phyloP scores from a whole-genome alignment of 805 yeast species.

The Saturnispora saitoi region DNA sequence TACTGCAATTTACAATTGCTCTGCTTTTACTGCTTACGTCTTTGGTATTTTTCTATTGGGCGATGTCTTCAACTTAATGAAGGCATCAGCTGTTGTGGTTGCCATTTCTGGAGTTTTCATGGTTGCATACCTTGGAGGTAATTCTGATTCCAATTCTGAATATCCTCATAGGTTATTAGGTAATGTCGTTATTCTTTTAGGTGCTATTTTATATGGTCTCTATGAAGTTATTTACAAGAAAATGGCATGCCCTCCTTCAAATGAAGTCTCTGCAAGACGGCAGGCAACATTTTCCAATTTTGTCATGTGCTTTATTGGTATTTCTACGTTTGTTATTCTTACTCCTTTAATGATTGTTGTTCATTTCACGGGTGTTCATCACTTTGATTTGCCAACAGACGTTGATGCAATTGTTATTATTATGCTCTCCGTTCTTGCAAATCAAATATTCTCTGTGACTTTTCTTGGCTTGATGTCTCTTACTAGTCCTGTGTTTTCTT shows the following conservation, averaged over 20 bases:
- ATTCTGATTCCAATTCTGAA: constrained; percentile 15
- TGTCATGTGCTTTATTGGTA: constrained; percentile 60
- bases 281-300: constrained; percentile 78
- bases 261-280: constrained; percentile 49
- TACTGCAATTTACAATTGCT: constrained; percentile 85
- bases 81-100: constrained; percentile 56
- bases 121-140: constrained; percentile 58
- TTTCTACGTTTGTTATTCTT: constrained; percentile 42
- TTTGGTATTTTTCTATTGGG: constrained; percentile 69
- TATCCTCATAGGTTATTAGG: constrained; percentile 62
- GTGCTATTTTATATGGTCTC: constrained; percentile 71
- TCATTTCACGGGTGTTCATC: constrained; percentile 48
- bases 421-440: constrained; percentile 47
- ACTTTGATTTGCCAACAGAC: constrained; percentile 43
- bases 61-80: constrained; percentile 56
- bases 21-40: constrained; percentile 80
- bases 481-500: constrained; percentile 77
- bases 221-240: constrained; percentile 80
- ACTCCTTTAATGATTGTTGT: constrained; percentile 40
- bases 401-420: constrained; percentile 37
- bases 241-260: constrained; percentile 63
- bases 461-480: constrained; percentile 73
- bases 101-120: constrained; percentile 70
- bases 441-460: constrained; percentile 59
- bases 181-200: constrained; percentile 58